A percentile compares a stretch with the other conserved stretches of the same genome.
Evolutionary conservation across 2,329 filamentous ascomycete genomes (phyloP).

Genomic region (Trichoderma asperellum): DNA sequence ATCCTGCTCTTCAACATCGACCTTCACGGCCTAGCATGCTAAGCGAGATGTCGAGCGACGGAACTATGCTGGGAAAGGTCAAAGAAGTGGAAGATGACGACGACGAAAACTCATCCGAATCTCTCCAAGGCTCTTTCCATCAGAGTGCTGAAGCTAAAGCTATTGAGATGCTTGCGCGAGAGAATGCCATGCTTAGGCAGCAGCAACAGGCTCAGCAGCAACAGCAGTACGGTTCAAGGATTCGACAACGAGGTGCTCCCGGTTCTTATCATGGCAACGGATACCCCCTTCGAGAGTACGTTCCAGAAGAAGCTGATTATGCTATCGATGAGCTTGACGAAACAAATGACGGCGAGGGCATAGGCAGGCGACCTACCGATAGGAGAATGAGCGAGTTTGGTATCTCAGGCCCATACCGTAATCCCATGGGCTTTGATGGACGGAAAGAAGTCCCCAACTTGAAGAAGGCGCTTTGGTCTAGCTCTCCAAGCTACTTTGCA

Average conservation of each 20-base stretch:
- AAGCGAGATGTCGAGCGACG: constrained; percentile 70
- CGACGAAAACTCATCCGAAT: constrained; percentile 61
- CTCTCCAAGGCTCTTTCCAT: constrained; percentile 52
- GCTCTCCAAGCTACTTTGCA: constrained; percentile 67
- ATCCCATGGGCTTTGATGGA: constrained; percentile 59
- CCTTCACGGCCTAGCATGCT: constrained; percentile 79
- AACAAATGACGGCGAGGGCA: constrained; percentile 55
- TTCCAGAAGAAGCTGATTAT: constrained; percentile 69
- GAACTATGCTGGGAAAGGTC: constrained; percentile 66
- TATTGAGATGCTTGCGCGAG: constrained; percentile 64
- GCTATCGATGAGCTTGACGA: constrained; percentile 76
- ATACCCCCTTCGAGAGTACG: constrained; percentile 61
- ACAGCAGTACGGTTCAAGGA: constrained; percentile 57
- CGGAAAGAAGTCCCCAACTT: constrained; percentile 63
- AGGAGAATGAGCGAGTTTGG: constrained; percentile 64
- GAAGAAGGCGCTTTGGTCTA: constrained; percentile 73
- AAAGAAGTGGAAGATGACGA: constrained; percentile 72
- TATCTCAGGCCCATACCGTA: constrained; percentile 50
- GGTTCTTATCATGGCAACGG: constrained; percentile 60
- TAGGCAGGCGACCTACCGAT: constrained; percentile 51
- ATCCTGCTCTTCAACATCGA: constrained; percentile 75
- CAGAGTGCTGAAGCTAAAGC: constrained; percentile 63
- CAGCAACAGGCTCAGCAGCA: constrained; percentile 52
- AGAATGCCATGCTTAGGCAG: constrained; percentile 65
- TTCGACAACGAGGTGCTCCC: constrained; percentile 63